Evolutionary conservation across 75 land plant genomes (phyloP), one percentile per base, ranked within the genome.

Genomic region (Pinus tabuliformis): DNA sequence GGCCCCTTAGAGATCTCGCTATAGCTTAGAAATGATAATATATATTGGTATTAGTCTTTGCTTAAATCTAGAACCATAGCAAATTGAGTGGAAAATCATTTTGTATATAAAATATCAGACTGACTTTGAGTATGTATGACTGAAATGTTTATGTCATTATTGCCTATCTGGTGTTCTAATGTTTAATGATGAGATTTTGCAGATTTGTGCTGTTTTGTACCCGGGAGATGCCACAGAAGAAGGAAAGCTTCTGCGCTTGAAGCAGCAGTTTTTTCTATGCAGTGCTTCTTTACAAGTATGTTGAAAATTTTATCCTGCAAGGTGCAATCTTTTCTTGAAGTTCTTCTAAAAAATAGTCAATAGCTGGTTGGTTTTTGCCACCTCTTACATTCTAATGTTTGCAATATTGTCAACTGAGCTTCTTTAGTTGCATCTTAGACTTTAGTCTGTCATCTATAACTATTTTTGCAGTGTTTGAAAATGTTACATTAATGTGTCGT

Each of bases 201-300:
- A 93, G 96, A 95, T 95, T 57, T 93, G 97, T 89, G 88, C 93
- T 63, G 95, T 96, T 71, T 81, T 96, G 58, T 96, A 96, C 73
- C 99, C 99, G 26, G 94, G 96, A 70, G 99, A 96, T 83, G 86
- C 85, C 33, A 92, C 91, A 45, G 97, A 94, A 76, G 79, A 76
- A 59, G 99, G 99, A 70, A 96, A 94, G 81, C 88, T 90, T 83
- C 72, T 96, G 20, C 82, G 99, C 11, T 82, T 94, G 74, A 96
- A 96, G 82, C 99, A 96, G 70, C 99, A 96, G 79, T 96, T 86
- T 76, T 85, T 94, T 70, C 90, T 96, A 11, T 94, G 97, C 83
- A 92, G 95, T 83, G 99, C 96, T 26, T 93, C 99, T 80, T 86
- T 96, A 70, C 99, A 94, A 95, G 99, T 94, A 72, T 28, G 64